Percentiles rank a stretch among this genome's conserved stretches.
These are phyloP conservation scores for Clavispora vitiphila DNA, from an alignment of 805 yeast species.

Conservation along the genomic window DNA sequence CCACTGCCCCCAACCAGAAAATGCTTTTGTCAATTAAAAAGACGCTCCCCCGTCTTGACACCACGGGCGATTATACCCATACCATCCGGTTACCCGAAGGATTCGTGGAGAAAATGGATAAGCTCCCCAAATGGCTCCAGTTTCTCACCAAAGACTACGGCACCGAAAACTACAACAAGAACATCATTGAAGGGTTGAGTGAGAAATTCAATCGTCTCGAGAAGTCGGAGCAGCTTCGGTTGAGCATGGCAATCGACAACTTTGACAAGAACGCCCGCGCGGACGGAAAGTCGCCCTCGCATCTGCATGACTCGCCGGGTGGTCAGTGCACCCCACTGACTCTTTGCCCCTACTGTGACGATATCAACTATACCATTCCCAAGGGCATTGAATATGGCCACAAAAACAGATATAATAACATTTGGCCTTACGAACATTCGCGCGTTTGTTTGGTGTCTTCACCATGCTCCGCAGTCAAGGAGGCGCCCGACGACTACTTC, in stretches of 20 bases:
- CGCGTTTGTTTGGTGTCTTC: constrained; percentile 54
- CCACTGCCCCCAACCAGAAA: constrained; percentile 31
- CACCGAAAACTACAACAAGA: constrained; percentile 12
- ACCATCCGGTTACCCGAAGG: constrained; percentile 20
- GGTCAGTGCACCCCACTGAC: constrained; percentile 34
- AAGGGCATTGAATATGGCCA: constrained; percentile 73
- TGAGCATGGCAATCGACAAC: constrained; percentile 28
- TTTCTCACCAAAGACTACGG: constrained; percentile 18
- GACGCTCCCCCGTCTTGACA: constrained; percentile 24
- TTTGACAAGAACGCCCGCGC: constrained; percentile 2
- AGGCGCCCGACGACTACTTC: constrained; percentile 35
- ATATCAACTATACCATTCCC: constrained; percentile 34
- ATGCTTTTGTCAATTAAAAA: constrained; percentile 34
- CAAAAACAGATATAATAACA: constrained; percentile 84
- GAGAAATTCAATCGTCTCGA: constrained; percentile 35
- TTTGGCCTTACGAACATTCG: constrained; percentile 81
- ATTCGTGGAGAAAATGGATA: constrained; percentile 9
- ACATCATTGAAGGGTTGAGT: constrained; percentile 21
- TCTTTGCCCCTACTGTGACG: constrained; percentile 40
- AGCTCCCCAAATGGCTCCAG: constrained; percentile 31
- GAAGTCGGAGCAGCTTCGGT: constrained; percentile 32
- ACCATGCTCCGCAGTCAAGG: constrained; percentile 11
- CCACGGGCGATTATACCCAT: constrained; percentile 16
- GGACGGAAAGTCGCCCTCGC: neutral
- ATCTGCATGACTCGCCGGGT: neutral